Evolutionary conservation across 257 asterid species (phyloP).

Genomic region (Nicotiana paniculata): DNA sequence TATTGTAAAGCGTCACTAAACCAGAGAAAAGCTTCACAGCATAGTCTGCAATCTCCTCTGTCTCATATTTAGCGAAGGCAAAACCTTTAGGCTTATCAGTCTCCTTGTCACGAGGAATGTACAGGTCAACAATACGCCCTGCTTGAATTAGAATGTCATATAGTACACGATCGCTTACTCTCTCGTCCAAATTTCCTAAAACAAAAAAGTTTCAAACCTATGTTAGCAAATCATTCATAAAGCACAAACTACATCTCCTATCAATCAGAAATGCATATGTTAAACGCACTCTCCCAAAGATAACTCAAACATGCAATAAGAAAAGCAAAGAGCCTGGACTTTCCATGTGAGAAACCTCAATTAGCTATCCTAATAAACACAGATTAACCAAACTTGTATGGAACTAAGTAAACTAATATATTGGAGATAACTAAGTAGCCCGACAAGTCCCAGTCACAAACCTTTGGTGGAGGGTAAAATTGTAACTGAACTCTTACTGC

Average conservation of each 20-base stretch:
- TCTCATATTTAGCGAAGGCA: conserved; percentile 88
- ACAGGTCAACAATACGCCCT: conserved; percentile 68
- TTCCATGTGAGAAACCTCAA: not conserved
- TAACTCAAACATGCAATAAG: not conserved
- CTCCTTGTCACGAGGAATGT: conserved; percentile 85
- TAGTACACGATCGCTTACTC: conserved; percentile 74
- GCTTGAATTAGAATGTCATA: conserved; percentile 97
- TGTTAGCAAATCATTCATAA: not conserved
- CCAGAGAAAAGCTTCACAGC: conserved; percentile 95
- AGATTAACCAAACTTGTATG: not conserved
- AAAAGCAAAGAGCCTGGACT: not conserved
- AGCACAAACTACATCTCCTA: not conserved
- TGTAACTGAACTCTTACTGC: not conserved
- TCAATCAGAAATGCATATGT: not conserved
- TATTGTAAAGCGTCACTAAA: conserved; percentile 63
- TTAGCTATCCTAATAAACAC: not conserved
- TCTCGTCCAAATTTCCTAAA: conserved; percentile 84
- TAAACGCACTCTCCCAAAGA: not conserved
- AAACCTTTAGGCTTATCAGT: conserved; percentile 76
- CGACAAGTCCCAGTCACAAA: not conserved
- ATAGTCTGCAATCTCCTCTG: conserved; percentile 79
- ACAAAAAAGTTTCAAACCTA: not conserved
- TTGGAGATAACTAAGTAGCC: not conserved
- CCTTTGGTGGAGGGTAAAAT: not conserved
- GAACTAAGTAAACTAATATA: not conserved